These are phyloP conservation scores for Juglanconis oblonga DNA, from an alignment of 2,329 filamentous ascomycete species.

Conservation along the genomic window DNA sequence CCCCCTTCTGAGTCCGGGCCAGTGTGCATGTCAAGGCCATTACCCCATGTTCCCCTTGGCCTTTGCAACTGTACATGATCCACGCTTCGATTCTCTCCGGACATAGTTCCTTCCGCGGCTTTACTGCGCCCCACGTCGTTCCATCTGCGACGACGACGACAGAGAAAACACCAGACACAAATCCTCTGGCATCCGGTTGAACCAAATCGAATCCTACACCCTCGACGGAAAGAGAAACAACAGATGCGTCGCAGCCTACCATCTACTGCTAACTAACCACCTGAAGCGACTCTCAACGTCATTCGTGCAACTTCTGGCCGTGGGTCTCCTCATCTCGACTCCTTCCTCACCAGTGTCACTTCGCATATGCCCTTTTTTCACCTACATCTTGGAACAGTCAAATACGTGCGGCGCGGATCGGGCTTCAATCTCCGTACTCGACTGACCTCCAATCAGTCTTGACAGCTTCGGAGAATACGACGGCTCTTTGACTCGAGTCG, in stretches of 20 bases:
- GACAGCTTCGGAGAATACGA: not conserved
- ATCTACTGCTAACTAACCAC: not conserved
- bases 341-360: not conserved
- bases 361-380: not conserved
- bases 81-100: not conserved
- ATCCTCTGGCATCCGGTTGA: not conserved
- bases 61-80: not conserved
- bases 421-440: not conserved
- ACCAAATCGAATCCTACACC: too few relatives aligned
- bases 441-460: not conserved
- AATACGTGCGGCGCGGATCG: too few relatives aligned
- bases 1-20: not conserved
- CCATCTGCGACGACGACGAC: not conserved
- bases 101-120: too few relatives aligned
- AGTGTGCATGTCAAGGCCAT: not conserved
- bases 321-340: not conserved
- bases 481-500: not conserved
- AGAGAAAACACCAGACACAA: not conserved
- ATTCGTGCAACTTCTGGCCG: not conserved
- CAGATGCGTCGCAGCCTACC: not conserved
- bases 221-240: not conserved
- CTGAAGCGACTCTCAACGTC: too few relatives aligned
- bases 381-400: constrained; percentile 2
- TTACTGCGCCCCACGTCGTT: not conserved
- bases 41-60: not conserved